These are phyloP conservation scores for Boletus insuetus DNA, from an alignment of 768 basidiomycete species.

Conservation along the genomic window DNA sequence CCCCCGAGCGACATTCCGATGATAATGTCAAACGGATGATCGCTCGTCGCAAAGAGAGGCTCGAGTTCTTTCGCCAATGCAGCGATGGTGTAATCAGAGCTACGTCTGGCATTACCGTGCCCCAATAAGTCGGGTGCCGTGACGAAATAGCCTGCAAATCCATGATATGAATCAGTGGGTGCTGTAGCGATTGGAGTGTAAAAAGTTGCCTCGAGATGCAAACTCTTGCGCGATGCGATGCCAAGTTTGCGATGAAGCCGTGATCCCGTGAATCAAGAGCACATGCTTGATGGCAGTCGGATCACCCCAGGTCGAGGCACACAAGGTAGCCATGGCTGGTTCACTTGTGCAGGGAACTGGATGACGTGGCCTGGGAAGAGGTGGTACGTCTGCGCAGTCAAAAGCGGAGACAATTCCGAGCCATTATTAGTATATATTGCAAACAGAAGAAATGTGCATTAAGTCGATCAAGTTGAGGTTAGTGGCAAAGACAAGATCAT, in stretches of 20 bases:
- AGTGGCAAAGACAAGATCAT: neutral
- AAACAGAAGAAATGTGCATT: no score
- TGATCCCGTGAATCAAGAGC: conserved; percentile 22
- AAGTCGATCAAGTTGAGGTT: no score
- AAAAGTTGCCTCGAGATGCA: conserved; percentile 14
- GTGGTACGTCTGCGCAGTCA: no score
- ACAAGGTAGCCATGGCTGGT: neutral
- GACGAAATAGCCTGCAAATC: conserved; percentile 22
- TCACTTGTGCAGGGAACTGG: no score
- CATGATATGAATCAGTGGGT: neutral
- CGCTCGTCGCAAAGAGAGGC: conserved; percentile 1
- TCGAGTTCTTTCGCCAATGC: conserved; percentile 12
- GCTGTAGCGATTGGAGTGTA: neutral
- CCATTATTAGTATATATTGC: no score
- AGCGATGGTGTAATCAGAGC: conserved; percentile 12
- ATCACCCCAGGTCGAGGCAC: conserved; percentile 17
- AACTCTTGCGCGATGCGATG: conserved; percentile 11
- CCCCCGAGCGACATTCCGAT: conserved; percentile 25
- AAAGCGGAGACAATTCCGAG: neutral
- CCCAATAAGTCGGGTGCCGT: conserved; percentile 24
- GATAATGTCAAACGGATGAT: conserved; percentile 10
- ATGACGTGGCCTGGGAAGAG: neutral
- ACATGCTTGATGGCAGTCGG: conserved; percentile 15
- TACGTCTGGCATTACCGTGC: conserved; percentile 12
- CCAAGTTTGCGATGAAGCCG: conserved; percentile 13